A percentile compares a stretch with the other conserved stretches of the same genome.
Conservation (phyloP, 768 basidiomycete species). For the Terana coerulea region DNA sequence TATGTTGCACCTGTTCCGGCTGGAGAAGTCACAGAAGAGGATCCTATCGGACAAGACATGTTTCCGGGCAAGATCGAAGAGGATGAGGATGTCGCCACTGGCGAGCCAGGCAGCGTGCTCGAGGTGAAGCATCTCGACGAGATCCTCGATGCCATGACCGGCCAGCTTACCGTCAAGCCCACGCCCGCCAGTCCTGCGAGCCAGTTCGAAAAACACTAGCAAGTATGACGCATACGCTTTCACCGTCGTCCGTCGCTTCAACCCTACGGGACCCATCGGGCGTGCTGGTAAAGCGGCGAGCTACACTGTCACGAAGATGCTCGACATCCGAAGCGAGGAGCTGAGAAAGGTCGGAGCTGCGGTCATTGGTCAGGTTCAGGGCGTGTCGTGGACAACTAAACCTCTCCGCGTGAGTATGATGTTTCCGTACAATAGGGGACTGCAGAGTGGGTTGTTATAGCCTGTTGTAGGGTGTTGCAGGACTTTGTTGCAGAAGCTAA, state of each 20-base stretch:
- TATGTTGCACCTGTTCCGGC: conserved; percentile 15
- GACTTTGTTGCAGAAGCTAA: too few relatives aligned
- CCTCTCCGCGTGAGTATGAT: conserved; percentile 44
- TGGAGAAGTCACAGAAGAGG: conserved; percentile 20
- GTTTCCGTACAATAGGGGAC: background rate
- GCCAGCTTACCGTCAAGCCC: conserved; percentile 21
- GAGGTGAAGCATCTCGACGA: conserved; percentile 24
- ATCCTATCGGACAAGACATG: too few relatives aligned
- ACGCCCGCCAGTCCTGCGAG: conserved; percentile 12
- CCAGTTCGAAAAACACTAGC: conserved; percentile 6
- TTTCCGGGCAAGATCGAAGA: too few relatives aligned
- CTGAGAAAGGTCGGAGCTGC: conserved; percentile 55
- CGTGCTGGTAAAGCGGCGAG: conserved; percentile 1
- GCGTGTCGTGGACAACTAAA: conserved; percentile 58
- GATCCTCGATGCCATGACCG: conserved; percentile 18
- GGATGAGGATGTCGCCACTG: conserved; percentile 17
- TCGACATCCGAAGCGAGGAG: conserved; percentile 57
- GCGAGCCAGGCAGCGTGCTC: conserved; percentile 19
- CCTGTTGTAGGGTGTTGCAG: background rate
- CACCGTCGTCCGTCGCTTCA: conserved; percentile 24
- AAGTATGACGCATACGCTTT: conserved; percentile 26
- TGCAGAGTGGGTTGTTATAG: background rate
- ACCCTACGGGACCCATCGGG: conserved; percentile 16
- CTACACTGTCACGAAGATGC: conserved; percentile 21
- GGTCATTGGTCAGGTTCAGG: conserved; percentile 54